A percentile compares a stretch with the other conserved stretches of the same genome.
phyloP scores from a whole-genome alignment of 164 flowering plant genomes.

The grape (Vitis vinifera) region DNA sequence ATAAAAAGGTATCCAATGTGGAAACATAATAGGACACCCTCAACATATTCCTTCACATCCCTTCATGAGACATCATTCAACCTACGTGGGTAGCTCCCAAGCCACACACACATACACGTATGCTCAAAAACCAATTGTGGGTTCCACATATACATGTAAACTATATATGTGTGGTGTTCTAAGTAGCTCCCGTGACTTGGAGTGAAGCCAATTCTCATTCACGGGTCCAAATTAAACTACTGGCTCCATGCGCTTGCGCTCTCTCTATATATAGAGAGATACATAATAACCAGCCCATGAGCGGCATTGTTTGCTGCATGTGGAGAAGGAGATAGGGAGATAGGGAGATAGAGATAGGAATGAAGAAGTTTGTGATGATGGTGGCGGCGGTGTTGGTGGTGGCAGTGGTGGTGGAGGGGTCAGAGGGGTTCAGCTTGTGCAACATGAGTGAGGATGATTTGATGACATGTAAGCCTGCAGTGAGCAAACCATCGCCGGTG shows the following conservation, averaged over 20 bases:
- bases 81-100: no score
- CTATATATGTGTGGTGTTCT: no score
- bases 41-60: no score
- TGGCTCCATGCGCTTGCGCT: neutral
- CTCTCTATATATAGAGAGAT: neutral
- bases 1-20: no score
- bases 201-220: slow-evolving; percentile 5
- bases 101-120: no score
- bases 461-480: slow-evolving; percentile 27
- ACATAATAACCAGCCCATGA: neutral
- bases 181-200: neutral
- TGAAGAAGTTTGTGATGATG: neutral
- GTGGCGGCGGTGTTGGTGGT: slow-evolving; percentile 7
- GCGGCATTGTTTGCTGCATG: no score
- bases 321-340: neutral
- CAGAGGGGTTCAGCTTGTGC: slow-evolving; percentile 16
- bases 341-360: neutral
- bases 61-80: no score
- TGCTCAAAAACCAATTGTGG: no score
- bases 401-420: neutral
- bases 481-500: slow-evolving; percentile 23
- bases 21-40: no score
- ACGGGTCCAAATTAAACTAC: neutral
- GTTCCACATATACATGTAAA: no score
- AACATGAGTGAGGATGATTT: slow-evolving; percentile 18